Conservation (phyloP, 768 basidiomycete species). For the Xerocomus potaroensis region DNA sequence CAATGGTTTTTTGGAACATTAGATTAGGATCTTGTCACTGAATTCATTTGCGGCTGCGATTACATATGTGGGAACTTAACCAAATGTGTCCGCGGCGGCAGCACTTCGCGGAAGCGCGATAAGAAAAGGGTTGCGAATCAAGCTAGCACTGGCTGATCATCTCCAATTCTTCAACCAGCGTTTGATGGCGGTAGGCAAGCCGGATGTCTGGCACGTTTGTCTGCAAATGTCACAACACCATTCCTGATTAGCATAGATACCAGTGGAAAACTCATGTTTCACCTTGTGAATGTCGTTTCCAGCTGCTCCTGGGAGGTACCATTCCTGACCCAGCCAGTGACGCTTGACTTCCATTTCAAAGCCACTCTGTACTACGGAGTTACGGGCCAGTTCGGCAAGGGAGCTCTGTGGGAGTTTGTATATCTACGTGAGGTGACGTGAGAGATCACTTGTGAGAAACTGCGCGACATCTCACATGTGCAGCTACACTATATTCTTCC, state of each 20-base stretch:
- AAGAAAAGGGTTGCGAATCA: background rate
- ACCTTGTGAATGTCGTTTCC: slow-evolving; percentile 98
- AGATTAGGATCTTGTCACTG: background rate
- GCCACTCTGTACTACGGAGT: slow-evolving; percentile 94
- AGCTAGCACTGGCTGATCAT: slow-evolving; percentile 45
- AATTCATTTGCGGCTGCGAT: background rate
- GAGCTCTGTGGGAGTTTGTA: slow-evolving; percentile 95
- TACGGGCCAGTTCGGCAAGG: slow-evolving; percentile 95
- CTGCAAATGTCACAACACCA: slow-evolving; percentile 34
- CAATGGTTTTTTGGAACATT: background rate
- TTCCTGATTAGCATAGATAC: slow-evolving; percentile 5
- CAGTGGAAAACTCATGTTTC: background rate
- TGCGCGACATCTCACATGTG: slow-evolving; percentile 59
- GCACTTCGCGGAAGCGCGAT: background rate
- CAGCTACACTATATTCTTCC: slow-evolving; percentile 97
- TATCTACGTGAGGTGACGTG: slow-evolving; percentile 50
- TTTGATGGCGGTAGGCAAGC: slow-evolving; percentile 86
- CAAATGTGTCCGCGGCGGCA: background rate
- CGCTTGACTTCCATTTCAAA: slow-evolving; percentile 99
- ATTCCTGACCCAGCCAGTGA: slow-evolving; percentile 89
- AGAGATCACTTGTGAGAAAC: background rate
- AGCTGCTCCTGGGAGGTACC: slow-evolving; percentile 89
- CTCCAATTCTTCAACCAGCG: slow-evolving; percentile 79
- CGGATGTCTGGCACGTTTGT: slow-evolving; percentile 97
- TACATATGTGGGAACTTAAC: background rate